Conservation (phyloP, 768 basidiomycete species). For the Clathrus columnatus region DNA sequence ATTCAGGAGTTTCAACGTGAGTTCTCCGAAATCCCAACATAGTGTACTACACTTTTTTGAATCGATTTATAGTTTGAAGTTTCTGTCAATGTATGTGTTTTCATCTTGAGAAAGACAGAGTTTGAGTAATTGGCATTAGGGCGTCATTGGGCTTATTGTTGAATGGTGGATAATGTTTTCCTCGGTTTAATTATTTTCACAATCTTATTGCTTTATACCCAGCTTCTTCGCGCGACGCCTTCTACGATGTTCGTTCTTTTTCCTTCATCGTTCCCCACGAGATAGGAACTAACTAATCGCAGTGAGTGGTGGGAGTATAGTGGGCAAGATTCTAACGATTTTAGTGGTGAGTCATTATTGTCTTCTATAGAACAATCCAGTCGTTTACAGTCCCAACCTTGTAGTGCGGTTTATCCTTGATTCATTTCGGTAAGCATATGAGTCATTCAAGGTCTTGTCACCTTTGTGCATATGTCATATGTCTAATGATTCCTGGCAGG, state of each 20-base stretch:
- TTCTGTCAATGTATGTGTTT: not conserved
- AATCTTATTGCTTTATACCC: not conserved
- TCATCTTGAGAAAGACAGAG: not conserved
- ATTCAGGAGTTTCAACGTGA: constrained; percentile 5
- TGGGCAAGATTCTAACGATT: constrained; percentile 26
- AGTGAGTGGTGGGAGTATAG: constrained; percentile 35
- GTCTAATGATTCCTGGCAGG: too few relatives aligned
- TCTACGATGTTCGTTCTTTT: constrained; percentile 33
- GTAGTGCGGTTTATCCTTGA: constrained; percentile 31
- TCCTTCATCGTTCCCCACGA: not conserved
- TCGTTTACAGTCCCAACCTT: too few relatives aligned
- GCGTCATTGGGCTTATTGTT: constrained; percentile 41
- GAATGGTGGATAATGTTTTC: constrained; percentile 30
- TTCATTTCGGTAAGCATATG: constrained; percentile 34
- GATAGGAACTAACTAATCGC: constrained; percentile 1
- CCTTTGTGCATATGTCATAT: not conserved
- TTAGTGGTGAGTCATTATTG: constrained; percentile 30
- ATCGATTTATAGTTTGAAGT: not conserved
- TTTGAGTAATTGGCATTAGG: constrained; percentile 20
- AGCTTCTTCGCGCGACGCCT: constrained; percentile 48
- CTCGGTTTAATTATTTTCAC: not conserved
- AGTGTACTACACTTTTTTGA: not conserved
- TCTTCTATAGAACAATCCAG: not conserved
- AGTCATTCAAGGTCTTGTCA: not conserved
- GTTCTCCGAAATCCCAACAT: not conserved